These are phyloP conservation scores for Globisporangium cederbergense DNA, from an alignment of 352 stramenopile genomes.

Conservation along the genomic window DNA sequence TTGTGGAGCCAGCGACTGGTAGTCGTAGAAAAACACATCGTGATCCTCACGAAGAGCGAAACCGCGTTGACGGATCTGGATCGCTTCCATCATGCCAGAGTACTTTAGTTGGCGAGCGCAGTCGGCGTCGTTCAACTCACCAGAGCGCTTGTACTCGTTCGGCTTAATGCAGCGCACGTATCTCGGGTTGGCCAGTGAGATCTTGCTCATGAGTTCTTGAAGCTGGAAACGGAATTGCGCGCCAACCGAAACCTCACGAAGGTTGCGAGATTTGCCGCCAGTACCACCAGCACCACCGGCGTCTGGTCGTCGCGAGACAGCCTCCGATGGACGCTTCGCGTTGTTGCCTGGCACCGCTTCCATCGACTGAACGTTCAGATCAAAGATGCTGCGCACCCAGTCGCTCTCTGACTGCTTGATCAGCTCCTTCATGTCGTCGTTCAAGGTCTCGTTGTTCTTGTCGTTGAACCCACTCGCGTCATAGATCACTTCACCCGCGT, in stretches of 20 bases:
- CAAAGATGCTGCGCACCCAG: constrained; percentile 84
- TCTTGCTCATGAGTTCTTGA: constrained; percentile 88
- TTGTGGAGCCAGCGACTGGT: constrained; percentile 79
- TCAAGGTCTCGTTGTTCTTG: constrained; percentile 98
- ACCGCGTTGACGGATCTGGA: constrained; percentile 86
- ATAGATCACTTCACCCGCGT: constrained; percentile 96
- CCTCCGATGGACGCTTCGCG: constrained; percentile 57
- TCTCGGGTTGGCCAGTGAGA: constrained; percentile 81
- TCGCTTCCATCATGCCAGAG: constrained; percentile 90
- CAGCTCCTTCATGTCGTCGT: constrained; percentile 92
- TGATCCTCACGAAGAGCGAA: constrained; percentile 88
- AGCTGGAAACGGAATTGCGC: constrained; percentile 88
- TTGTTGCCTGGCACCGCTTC: constrained; percentile 75
- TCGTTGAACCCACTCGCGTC: constrained; percentile 97
- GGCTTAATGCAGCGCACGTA: constrained; percentile 90
- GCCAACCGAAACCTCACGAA: constrained; percentile 83
- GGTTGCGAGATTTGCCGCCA: constrained; percentile 72
- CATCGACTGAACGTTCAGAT: constrained; percentile 84
- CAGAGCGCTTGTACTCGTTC: constrained; percentile 81
- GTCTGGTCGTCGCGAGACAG: constrained; percentile 60
- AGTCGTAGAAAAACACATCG: constrained; percentile 91
- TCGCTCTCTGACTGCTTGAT: constrained; percentile 83
- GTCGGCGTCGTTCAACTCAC: constrained; percentile 75
- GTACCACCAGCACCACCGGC: constrained; percentile 29
- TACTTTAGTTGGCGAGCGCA: constrained; percentile 89